Evolutionary conservation across 495 filamentous ascomycete species (phyloP).

Genomic region (Podospora australis): DNA sequence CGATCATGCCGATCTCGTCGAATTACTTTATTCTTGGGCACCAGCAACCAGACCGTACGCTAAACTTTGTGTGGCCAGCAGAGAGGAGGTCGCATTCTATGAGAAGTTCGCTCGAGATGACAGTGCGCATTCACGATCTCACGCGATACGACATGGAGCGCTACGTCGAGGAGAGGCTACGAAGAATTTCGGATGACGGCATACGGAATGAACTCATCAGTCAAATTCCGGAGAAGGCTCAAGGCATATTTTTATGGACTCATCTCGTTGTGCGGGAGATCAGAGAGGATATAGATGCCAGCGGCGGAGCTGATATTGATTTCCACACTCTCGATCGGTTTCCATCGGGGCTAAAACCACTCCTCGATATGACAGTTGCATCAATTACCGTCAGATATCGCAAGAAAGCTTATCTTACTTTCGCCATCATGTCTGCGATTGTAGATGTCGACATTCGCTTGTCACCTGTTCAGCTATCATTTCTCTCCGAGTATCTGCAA

Average conservation of each 20-base stretch:
- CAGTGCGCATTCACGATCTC: slow-evolving; percentile 3
- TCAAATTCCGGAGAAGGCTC: background rate
- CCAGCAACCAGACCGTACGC: slow-evolving; percentile 12
- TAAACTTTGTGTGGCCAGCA: slow-evolving; percentile 40
- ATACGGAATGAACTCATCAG: background rate
- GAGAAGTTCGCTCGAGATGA: slow-evolving; percentile 19
- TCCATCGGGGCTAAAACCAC: background rate
- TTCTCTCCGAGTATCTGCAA: background rate
- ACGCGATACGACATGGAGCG: slow-evolving; percentile 2
- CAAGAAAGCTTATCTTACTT: background rate
- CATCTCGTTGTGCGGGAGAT: background rate
- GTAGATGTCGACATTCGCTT: background rate
- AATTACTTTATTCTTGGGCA: slow-evolving; percentile 7
- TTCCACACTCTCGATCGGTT: background rate
- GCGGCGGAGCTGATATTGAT: background rate
- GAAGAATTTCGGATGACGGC: background rate
- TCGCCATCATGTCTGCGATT: background rate
- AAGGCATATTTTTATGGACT: slow-evolving; percentile 5
- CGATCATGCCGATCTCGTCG: slow-evolving; percentile 4
- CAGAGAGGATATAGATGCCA: background rate
- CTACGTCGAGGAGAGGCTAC: slow-evolving; percentile 13
- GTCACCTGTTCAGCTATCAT: background rate
- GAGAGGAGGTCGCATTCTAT: slow-evolving; percentile 32
- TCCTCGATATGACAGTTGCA: background rate
- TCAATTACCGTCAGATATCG: background rate